Evolutionary conservation across 208 protist species (phyloP).

Genomic region (Leptomonas pyrrhocoris): DNA sequence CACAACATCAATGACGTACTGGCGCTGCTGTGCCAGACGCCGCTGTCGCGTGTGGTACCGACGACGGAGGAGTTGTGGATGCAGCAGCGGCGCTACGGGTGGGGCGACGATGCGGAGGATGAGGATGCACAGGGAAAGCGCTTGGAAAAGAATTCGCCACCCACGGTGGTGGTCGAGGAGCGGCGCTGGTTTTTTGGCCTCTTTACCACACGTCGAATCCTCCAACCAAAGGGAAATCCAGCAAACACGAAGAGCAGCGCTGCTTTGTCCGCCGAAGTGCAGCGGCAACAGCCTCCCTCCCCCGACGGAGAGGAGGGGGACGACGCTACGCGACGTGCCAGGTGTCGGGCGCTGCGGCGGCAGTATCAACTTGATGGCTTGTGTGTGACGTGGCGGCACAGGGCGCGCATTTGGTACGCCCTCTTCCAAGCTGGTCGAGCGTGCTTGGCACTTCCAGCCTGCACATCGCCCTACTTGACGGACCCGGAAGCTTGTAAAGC

Average conservation of each 20-base stretch:
- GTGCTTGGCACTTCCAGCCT: slow-evolving; percentile 26
- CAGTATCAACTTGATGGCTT: slow-evolving; percentile 44
- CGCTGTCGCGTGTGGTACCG: slow-evolving; percentile 37
- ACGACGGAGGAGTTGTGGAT: slow-evolving; percentile 53
- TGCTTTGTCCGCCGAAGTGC: not conserved
- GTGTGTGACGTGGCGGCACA: slow-evolving; percentile 52
- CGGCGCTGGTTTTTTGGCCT: slow-evolving; percentile 44
- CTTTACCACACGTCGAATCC: slow-evolving; percentile 23
- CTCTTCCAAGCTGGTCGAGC: slow-evolving; percentile 36
- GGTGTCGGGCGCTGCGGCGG: slow-evolving; percentile 20
- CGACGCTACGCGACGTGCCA: slow-evolving; percentile 19
- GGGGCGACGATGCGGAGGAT: slow-evolving; percentile 19
- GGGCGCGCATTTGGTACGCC: slow-evolving; percentile 36
- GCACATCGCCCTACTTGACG: slow-evolving; percentile 61
- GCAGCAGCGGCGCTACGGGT: slow-evolving; percentile 30
- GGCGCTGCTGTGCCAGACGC: slow-evolving; percentile 48
- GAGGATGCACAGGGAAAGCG: not conserved
- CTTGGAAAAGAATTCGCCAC: not conserved
- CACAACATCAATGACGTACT: slow-evolving; percentile 77
- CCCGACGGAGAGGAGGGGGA: not conserved
- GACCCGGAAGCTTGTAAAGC: slow-evolving; percentile 51
- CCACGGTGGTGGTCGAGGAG: slow-evolving; percentile 14
- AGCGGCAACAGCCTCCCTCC: not conserved
- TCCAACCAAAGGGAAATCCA: not conserved
- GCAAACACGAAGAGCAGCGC: not conserved